Conservation (phyloP, 768 basidiomycete genomes). For the Suillus lakei region DNA sequence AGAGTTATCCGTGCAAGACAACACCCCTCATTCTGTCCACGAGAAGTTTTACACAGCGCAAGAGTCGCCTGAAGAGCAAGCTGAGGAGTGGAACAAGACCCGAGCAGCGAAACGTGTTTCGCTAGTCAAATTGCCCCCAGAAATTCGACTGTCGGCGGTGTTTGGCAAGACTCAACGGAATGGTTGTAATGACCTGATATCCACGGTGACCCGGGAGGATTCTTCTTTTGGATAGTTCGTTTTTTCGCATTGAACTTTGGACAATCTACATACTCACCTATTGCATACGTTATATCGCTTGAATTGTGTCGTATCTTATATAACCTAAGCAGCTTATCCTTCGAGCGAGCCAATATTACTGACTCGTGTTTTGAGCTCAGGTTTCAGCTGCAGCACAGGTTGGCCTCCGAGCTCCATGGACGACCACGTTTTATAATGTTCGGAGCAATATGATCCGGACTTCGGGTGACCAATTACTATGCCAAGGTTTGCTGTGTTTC, state of each 20-base stretch:
- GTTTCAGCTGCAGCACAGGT: not conserved
- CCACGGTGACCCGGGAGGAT: conserved; percentile 4
- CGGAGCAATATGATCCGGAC: not conserved
- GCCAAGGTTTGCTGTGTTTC: not conserved
- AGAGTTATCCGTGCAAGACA: conserved; percentile 16
- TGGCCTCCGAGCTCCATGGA: not conserved
- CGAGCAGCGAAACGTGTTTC: conserved; percentile 86
- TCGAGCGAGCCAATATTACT: not conserved
- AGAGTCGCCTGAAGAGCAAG: conserved; percentile 65
- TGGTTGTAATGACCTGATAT: conserved; percentile 9
- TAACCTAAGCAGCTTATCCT: not conserved
- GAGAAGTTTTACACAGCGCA: conserved; percentile 51
- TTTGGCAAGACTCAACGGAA: conserved; percentile 20
- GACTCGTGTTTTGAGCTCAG: not conserved
- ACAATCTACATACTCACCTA: conserved; percentile 2
- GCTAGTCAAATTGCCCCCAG: conserved; percentile 72
- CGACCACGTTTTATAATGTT: not conserved
- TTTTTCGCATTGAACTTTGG: not conserved
- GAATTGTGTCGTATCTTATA: not conserved
- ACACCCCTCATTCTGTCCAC: conserved; percentile 31
- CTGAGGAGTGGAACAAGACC: conserved; percentile 90
- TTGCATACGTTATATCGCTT: conserved; percentile 5
- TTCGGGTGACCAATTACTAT: not conserved
- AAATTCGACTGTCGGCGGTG: conserved; percentile 37
- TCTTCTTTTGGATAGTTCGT: conserved; percentile 4